These are phyloP conservation scores for Gamarada debralockiae DNA, from an alignment of 495 filamentous ascomycete genomes.

Conservation along the genomic window DNA sequence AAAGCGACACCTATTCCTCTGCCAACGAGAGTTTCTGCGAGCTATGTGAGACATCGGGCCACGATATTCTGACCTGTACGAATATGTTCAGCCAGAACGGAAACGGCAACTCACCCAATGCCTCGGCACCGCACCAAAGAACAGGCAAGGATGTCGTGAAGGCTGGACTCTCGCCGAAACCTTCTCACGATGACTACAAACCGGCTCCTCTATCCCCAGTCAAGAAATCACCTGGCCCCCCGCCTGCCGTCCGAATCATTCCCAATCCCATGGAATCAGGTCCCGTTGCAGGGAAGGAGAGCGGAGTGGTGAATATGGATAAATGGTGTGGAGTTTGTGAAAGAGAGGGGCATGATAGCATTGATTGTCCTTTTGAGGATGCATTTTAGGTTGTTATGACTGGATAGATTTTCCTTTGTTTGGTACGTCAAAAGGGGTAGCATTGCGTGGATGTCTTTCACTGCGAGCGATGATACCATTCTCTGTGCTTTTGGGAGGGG, in stretches of 20 bases:
- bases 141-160: slow-evolving; percentile 42
- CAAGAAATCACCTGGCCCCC: slow-evolving; percentile 30
- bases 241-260: slow-evolving; percentile 34
- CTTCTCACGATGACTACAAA: slow-evolving; percentile 33
- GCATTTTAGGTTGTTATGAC: slow-evolving; percentile 44
- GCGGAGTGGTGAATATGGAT: slow-evolving; percentile 68
- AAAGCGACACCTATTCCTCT: slow-evolving; percentile 70
- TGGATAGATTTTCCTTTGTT: slow-evolving; percentile 3
- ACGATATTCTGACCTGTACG: slow-evolving; percentile 90
- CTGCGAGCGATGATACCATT: slow-evolving; percentile 26
- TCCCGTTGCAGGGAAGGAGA: slow-evolving; percentile 77
- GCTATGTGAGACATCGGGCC: slow-evolving; percentile 89
- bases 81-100: slow-evolving; percentile 68
- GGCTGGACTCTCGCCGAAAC: slow-evolving; percentile 38
- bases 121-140: slow-evolving; percentile 17
- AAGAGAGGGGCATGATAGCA: slow-evolving; percentile 91
- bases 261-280: slow-evolving; percentile 64
- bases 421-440: background rate
- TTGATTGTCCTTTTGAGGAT: slow-evolving; percentile 92
- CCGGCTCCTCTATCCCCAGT: slow-evolving; percentile 49
- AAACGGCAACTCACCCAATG: slow-evolving; percentile 26
- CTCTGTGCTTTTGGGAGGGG: slow-evolving; percentile 1
- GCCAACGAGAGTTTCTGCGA: slow-evolving; percentile 87
- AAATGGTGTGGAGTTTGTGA: slow-evolving; percentile 99
- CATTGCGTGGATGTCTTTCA: slow-evolving; percentile 19